Evolutionary conservation across 805 yeast species (phyloP).

Genomic region (Saccharomycopsis microspora): DNA sequence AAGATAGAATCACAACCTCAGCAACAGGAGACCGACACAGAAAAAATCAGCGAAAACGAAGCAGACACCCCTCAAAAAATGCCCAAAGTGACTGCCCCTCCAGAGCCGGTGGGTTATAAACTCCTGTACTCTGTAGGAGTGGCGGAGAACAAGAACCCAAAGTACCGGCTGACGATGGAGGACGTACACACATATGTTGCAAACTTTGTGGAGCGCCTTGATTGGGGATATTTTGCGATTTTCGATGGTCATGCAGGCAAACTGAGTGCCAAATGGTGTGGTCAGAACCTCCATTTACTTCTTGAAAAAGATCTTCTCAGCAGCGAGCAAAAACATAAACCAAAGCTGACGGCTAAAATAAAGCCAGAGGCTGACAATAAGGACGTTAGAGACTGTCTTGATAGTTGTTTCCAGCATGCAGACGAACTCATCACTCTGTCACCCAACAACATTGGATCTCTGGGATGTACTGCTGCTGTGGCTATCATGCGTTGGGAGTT

Average conservation of each 20-base stretch:
- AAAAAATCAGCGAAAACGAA: too few relatives aligned
- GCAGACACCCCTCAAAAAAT: too few relatives aligned
- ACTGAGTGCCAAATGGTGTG: slow-evolving; percentile 91
- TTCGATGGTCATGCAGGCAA: slow-evolving; percentile 98
- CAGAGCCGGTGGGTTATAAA: slow-evolving; percentile 5
- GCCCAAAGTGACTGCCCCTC: too few relatives aligned
- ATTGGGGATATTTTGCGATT: slow-evolving; percentile 91
- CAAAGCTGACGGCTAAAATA: not conserved
- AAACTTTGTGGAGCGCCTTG: slow-evolving; percentile 81
- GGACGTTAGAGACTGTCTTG: slow-evolving; percentile 56
- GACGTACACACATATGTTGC: slow-evolving; percentile 91
- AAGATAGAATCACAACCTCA: too few relatives aligned
- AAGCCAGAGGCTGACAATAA: slow-evolving; percentile 26
- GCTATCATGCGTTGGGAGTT: slow-evolving; percentile 83
- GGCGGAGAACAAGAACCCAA: slow-evolving; percentile 75
- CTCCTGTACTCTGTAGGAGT: slow-evolving; percentile 80
- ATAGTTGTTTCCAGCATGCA: slow-evolving; percentile 61
- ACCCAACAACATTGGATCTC: slow-evolving; percentile 48
- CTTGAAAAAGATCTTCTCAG: slow-evolving; percentile 47
- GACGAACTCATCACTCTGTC: slow-evolving; percentile 50
- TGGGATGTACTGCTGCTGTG: slow-evolving; percentile 95
- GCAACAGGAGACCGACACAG: too few relatives aligned
- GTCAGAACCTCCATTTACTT: slow-evolving; percentile 66
- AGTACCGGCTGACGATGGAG: slow-evolving; percentile 85
- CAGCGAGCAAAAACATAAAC: slow-evolving; percentile 11